These are phyloP conservation scores for Nemania bipapillata DNA, from an alignment of 2,329 filamentous ascomycete species.

Conservation along the genomic window DNA sequence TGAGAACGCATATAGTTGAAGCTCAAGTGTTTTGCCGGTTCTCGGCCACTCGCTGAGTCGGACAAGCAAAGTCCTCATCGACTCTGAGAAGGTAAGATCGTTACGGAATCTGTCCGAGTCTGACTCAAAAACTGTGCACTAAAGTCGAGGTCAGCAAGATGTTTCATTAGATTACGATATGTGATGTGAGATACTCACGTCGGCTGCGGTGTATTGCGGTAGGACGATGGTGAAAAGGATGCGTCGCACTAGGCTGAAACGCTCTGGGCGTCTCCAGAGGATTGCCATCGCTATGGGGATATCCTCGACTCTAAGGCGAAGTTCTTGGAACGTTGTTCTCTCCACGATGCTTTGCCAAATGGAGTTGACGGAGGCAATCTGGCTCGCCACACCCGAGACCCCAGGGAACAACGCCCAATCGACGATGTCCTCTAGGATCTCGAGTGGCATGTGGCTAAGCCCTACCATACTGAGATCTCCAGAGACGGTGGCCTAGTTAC, in stretches of 20 bases:
- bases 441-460: slow-evolving; percentile 21
- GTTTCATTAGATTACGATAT: neutral
- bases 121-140: slow-evolving; percentile 23
- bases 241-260: slow-evolving; percentile 23
- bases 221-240: slow-evolving; percentile 10
- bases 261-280: slow-evolving; percentile 8
- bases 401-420: slow-evolving; percentile 1
- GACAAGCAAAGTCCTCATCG: slow-evolving; percentile 12
- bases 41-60: slow-evolving; percentile 26
- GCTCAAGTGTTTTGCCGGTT: slow-evolving; percentile 22
- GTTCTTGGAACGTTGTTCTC: slow-evolving; percentile 16
- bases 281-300: neutral
- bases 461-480: slow-evolving; percentile 11
- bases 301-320: neutral
- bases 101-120: slow-evolving; percentile 17
- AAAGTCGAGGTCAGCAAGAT: neutral
- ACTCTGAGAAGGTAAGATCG: slow-evolving; percentile 25
- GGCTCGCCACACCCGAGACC: neutral
- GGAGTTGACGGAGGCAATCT: slow-evolving; percentile 23
- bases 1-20: slow-evolving; percentile 20
- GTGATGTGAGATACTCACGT: slow-evolving; percentile 10
- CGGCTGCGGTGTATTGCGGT: slow-evolving; percentile 7
- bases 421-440: slow-evolving; percentile 31
- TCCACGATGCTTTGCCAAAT: slow-evolving; percentile 28
- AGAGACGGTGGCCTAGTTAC: neutral